Percentiles rank a stretch among this genome's conserved stretches.
Conservation (phyloP, 345 rosid species). For the Pseudoturritis turrita region DNA sequence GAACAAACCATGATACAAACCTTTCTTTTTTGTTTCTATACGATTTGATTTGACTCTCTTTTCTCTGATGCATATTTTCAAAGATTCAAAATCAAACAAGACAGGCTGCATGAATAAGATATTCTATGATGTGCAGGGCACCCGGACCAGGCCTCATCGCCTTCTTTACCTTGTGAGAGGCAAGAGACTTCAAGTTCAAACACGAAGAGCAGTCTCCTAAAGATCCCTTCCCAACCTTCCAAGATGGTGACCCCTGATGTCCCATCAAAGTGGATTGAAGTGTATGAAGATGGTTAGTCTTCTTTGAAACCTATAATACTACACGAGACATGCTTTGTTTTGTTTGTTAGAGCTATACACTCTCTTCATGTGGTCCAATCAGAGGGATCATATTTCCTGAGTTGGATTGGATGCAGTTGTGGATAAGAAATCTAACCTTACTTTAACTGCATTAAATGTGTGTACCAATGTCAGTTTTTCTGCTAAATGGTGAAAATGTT, state of each 20-base stretch:
- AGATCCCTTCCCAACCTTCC: constrained; percentile 7
- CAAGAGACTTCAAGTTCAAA: constrained; percentile 7
- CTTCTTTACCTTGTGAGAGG: constrained; percentile 8
- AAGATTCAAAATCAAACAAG: background rate
- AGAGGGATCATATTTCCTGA: too few relatives aligned
- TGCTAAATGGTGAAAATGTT: background rate
- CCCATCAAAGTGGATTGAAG: constrained; percentile 16
- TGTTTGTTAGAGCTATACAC: background rate
- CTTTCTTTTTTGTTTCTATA: too few relatives aligned
- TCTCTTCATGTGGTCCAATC: background rate
- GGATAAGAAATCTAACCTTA: too few relatives aligned
- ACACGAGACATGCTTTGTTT: background rate
- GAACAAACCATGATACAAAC: too few relatives aligned
- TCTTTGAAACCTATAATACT: background rate
- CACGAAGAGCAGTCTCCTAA: background rate
- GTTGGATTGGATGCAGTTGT: background rate
- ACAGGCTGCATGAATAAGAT: too few relatives aligned
- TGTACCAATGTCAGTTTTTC: background rate
- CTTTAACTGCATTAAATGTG: background rate
- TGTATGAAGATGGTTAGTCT: constrained; percentile 24
- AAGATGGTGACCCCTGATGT: constrained; percentile 23
- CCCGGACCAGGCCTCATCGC: background rate
- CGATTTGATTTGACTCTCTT: background rate
- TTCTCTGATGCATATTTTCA: background rate
- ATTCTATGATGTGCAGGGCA: too few relatives aligned